Percentiles rank a stretch among this genome's conserved stretches.
Evolutionary conservation across 192 early-diverging fungal genomes (phyloP).

Genomic region (Obelidium mucronatum): DNA sequence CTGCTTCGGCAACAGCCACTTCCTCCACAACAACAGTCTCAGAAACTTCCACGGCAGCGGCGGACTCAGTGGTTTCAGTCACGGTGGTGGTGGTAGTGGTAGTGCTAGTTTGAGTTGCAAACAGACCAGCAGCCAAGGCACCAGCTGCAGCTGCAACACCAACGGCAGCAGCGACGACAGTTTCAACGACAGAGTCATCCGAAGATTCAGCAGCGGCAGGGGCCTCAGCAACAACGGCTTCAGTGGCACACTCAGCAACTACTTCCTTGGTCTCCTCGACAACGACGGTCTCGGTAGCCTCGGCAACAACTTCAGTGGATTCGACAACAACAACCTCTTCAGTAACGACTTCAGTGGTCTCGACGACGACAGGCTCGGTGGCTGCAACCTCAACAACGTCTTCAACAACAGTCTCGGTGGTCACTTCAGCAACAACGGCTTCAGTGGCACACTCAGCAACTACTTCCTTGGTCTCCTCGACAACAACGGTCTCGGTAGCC

Average conservation of each 20-base stretch:
- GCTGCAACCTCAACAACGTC: neutral
- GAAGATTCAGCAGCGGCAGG: neutral
- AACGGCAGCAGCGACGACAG: no score
- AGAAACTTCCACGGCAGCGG: neutral
- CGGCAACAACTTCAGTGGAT: neutral
- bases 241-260: neutral
- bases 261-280: neutral
- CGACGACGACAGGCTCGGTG: conserved; percentile 2
- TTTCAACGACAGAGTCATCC: no score
- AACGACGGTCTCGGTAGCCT: neutral
- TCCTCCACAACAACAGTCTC: conserved; percentile 1
- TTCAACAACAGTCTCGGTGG: neutral
- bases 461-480: neutral
- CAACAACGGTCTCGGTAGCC: conserved; percentile 7
- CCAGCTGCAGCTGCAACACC: neutral
- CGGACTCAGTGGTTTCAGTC: neutral
- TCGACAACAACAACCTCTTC: conserved; percentile 4
- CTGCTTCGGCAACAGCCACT: neutral
- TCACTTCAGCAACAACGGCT: neutral
- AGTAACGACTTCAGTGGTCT: neutral
- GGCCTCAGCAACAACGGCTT: neutral
- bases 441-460: neutral
- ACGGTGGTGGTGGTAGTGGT: neutral
- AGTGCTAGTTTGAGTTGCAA: neutral
- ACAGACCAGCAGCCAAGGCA: neutral